Evolutionary conservation across 176 grass and related monocot species (phyloP), one percentile per base, ranked within the genome.

Genomic region (Metroxylon sagu): DNA sequence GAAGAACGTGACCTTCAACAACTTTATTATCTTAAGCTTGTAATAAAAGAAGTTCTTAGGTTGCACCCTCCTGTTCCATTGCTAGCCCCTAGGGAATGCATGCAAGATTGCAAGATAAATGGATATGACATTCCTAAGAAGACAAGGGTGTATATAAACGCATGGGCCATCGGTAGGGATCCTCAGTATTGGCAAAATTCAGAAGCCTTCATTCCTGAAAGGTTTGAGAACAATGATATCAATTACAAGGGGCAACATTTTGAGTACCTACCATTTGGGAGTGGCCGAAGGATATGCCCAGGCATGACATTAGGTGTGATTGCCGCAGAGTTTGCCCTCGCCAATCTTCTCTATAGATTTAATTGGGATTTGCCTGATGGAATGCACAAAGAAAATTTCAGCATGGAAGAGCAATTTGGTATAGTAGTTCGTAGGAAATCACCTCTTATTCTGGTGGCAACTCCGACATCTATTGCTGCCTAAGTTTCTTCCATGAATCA

Each of bases 231-330:
- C 4, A 54, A 18, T 4, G 2, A 27, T 23, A 16, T 80, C 1
- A 70, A 80, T 65, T 80, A 68, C 69, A 73, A 56, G 17, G 77
- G 70, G 26, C 59, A 56, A 18, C 43, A 80, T 52, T 80, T 80
- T 16, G 55, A 80, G 69, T 57, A 61, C 25, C 21, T 80, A 3
- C 70, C 77, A 0, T 80, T 80, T 6, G 77, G 77, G 8, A 62
- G 69, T 14, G 77, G 77, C 19, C 29, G 77, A 25, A 80, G 77
- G 26, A 74, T 80, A 2, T 80, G 77, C 29, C 69, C 70, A 2
- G 77, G 77, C 7, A 55, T 80, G 49, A 3, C 70, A 18, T 67
- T 68, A 29, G 77, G 70, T 0, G 1, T 60, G 18, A 62, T 28
- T 5, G 56, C 26, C 19, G 26, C 56, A 4, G 70, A 80, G 69